These are phyloP conservation scores for Canna indica DNA, from an alignment of 176 grass and related monocot genomes.

Conservation along the genomic window DNA sequence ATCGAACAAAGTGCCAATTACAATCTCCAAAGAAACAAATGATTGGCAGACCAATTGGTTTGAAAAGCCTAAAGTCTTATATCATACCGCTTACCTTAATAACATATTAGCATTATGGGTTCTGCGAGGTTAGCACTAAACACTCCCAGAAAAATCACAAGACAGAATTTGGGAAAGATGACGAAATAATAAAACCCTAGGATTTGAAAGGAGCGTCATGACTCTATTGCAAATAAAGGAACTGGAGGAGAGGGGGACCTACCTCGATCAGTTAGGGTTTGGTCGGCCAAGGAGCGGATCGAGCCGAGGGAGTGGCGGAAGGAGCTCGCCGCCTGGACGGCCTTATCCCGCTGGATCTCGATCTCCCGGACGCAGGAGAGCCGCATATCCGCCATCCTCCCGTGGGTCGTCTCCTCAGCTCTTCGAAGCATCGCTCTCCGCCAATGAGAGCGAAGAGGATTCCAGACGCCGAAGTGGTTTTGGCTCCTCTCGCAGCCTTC, in stretches of 20 bases:
- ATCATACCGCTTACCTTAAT: background rate
- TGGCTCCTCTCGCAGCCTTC: background rate
- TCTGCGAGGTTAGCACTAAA: background rate
- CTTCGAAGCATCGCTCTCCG: background rate
- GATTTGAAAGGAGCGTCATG: background rate
- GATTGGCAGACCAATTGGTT: background rate
- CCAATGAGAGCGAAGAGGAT: background rate
- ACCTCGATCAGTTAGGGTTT: constrained; percentile 45
- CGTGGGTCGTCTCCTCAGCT: background rate
- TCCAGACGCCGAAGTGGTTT: background rate
- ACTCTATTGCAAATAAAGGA: background rate
- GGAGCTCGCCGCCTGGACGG: constrained; percentile 21
- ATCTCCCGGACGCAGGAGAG: constrained; percentile 24
- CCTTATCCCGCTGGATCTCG: constrained; percentile 16
- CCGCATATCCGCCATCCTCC: background rate
- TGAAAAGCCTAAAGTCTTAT: background rate
- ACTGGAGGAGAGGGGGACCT: background rate
- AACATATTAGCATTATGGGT: too few species aligned
- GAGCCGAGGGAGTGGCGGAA: constrained; percentile 47
- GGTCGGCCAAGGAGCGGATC: constrained; percentile 37
- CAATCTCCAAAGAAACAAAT: background rate
- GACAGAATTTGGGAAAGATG: background rate
- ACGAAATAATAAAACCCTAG: background rate
- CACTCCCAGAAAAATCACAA: background rate
- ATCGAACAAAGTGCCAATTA: background rate